Evolutionary conservation across 169 alveolate genomes (phyloP), one percentile per base, ranked within the genome.

Genomic region (Plasmodium cynomolgi): DNA sequence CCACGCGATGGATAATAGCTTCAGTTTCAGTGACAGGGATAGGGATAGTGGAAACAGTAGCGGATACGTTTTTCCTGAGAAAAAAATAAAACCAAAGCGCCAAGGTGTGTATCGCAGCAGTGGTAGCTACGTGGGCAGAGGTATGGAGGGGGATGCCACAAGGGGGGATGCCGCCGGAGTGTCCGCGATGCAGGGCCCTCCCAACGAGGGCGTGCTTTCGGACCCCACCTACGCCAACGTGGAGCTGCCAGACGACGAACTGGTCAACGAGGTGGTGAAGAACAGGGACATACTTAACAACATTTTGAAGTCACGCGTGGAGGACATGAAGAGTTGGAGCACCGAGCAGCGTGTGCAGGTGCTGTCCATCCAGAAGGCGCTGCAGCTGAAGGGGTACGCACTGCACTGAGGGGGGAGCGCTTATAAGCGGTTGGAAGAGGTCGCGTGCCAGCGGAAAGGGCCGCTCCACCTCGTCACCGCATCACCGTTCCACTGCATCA

Each of bases 181-280:
- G 62, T 5, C 62, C 23, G 23, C 17, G 62, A 17, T 15, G 62
- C 62, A 50, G 23, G 62, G 62, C 26, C 62, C 62, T 13, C 62
- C 62, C 58, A 84, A 41, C 23, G 39, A 84, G 54, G 9, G 72
- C 5, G 41, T 47, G 15, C 29, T n/a, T 47, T 17, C 56, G 34
- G 80, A 84, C 39, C 54, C 81, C n/a, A 41, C 72, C 20, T 88
- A 88, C 72, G 71, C 81, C 0, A 80, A 79, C 47, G 72, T 88
- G 29, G 90, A 80, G 6, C 17, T 44, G 1, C 90, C 95, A 4
- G 92, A 81, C 56, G 95, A 91, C 1, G 95, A 72, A 5, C 80
- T 91, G 15, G 95, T 91, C 3, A 91, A 91, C 29, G 92, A 68
- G 29, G 84, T 91, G n/a, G 75, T 81, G 58, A 91, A 91, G 77